Base-by-base conservation (phyloP, 345 rosid genomes). In the Atalantia buxifolia region DNA sequence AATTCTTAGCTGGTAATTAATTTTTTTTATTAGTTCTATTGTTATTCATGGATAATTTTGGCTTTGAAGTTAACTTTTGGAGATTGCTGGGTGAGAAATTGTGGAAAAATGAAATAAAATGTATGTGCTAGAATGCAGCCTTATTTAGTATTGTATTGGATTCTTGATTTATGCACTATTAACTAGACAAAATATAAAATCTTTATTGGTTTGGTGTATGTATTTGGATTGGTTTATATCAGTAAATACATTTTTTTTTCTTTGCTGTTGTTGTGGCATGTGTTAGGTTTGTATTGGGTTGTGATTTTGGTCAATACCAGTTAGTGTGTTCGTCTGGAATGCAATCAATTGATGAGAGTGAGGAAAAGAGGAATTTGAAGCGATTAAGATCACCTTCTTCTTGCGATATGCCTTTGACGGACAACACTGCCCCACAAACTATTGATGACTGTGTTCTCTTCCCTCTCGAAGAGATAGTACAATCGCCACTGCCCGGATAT, bases 401-500 rank as follows among this genome's bases (percentile, higher is more conserved):
- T 55, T 36, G 60, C 84, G 69, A 87, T 13, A 92, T 90, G 93
- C 89, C 91, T 38, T 62, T 84, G 77, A 89, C 91, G 1, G 92
- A 92, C 53, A 72, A 62, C 73, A 79, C 81, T 19, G 74, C 82
- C 40, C 67, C 84, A 2, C 93, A 84, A 77, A 79, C 75, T 75
- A 27, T 62, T 9, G 86, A 84, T 62, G 90, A 87, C 50, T 80
- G 87, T 6, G 83, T 77, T 81, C 56, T 79, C 81, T 92, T 92
- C 78, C 85, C 91, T 6, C 84, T 93, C 5, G 95, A 93, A 84
- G 94, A 93, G 82, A 93, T 93, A 77, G 94, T 96, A 68, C 97
- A 88, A 75, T 87, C 94, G 12, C 99, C 99, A 2, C 84, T 96
- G 84, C 99, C 99, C 1, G 99, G 99, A 77, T 96, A 85, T 79